Evolutionary conservation across 805 yeast species (phyloP).

Genomic region (Yamadazyma scolyti): DNA sequence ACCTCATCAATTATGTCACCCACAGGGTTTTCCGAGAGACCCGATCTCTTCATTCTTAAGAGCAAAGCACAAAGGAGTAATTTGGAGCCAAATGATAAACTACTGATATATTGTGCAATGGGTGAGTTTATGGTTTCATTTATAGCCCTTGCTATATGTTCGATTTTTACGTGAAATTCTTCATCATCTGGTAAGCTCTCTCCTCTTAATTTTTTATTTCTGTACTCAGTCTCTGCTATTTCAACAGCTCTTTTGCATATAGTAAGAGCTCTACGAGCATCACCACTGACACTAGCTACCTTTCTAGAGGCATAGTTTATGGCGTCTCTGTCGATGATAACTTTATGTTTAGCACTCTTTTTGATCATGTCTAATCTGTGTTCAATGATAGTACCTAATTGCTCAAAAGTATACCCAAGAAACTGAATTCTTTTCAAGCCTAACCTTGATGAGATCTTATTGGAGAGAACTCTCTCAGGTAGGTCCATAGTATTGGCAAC

Average conservation of each 20-base stretch:
- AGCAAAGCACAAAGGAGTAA: conserved; percentile 68
- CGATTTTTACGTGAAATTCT: conserved; percentile 55
- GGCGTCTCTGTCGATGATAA: conserved; percentile 62
- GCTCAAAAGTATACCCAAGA: conserved; percentile 80
- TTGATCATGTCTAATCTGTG: conserved; percentile 55
- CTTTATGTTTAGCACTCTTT: conserved; percentile 33
- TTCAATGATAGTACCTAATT: conserved; percentile 70
- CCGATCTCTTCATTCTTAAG: conserved; percentile 60
- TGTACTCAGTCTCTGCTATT: conserved; percentile 62
- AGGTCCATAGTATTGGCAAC: conserved; percentile 97
- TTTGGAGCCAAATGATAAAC: conserved; percentile 67
- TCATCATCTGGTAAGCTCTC: conserved; percentile 25
- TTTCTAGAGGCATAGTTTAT: conserved; percentile 89
- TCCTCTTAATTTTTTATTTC: conserved; percentile 13
- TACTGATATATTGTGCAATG: conserved; percentile 50
- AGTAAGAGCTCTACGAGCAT: conserved; percentile 88
- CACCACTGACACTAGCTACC: conserved; percentile 96
- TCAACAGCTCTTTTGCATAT: conserved; percentile 89
- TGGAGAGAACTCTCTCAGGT: conserved; percentile 83
- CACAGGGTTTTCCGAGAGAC: conserved; percentile 64
- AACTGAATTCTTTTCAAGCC: conserved; percentile 87
- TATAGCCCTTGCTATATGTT: conserved; percentile 76
- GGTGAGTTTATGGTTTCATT: conserved; percentile 79
- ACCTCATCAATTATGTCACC: conserved; percentile 82
- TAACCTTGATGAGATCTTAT: conserved; percentile 85